These are phyloP conservation scores for Russula abietina DNA, from an alignment of 768 basidiomycete species.

Conservation along the genomic window DNA sequence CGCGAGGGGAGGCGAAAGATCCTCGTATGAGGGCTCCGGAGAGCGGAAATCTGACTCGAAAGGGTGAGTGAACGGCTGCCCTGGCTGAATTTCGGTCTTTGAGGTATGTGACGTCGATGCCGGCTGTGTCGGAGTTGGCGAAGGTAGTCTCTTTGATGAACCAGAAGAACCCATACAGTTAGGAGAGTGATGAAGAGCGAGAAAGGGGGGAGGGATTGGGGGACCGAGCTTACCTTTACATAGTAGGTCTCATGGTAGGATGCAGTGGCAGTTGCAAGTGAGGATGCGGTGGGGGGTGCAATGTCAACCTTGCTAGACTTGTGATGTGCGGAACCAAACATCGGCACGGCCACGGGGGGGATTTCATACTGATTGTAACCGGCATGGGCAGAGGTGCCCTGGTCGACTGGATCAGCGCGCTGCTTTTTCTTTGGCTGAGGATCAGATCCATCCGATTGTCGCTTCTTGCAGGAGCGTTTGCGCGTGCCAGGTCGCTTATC, in stretches of 20 bases:
- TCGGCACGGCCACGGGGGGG: constrained; percentile 12
- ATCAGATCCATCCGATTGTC: constrained; percentile 49
- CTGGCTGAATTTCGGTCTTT: constrained; percentile 23
- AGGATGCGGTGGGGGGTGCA: constrained; percentile 9
- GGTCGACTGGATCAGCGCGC: constrained; percentile 26
- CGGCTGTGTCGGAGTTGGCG: constrained; percentile 7
- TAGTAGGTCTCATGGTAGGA: constrained; percentile 18
- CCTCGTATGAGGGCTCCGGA: constrained; percentile 16
- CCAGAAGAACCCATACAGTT: background rate
- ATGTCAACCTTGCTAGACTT: constrained; percentile 10
- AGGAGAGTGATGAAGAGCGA: background rate
- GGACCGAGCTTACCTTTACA: constrained; percentile 14
- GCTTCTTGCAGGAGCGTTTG: constrained; percentile 80
- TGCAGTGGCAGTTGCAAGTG: background rate
- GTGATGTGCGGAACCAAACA: constrained; percentile 11
- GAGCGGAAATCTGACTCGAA: constrained; percentile 24
- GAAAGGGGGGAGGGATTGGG: background rate
- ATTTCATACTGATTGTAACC: constrained; percentile 15
- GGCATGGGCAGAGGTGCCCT: constrained; percentile 1
- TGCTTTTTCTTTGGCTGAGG: constrained; percentile 33
- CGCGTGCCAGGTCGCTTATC: constrained; percentile 83
- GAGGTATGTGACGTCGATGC: constrained; percentile 20
- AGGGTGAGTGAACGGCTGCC: constrained; percentile 29
- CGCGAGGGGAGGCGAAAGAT: constrained; percentile 17
- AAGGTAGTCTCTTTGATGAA: constrained; percentile 20